phyloP scores from a whole-genome alignment of 495 filamentous ascomycete species.

The Filosporella fistucella region DNA sequence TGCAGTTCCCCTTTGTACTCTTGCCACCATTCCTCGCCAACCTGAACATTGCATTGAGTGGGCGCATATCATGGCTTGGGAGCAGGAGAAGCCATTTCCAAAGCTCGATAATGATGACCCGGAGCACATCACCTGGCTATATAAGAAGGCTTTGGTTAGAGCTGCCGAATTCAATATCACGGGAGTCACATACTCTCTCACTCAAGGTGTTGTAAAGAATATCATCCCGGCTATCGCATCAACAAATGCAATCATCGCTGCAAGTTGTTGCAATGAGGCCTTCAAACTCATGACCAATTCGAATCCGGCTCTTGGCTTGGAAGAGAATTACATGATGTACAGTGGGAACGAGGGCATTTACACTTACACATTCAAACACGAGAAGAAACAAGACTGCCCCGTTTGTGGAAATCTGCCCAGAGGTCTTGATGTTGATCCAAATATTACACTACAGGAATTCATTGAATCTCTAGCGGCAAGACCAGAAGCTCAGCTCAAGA shows the following conservation, averaged over 20 bases:
- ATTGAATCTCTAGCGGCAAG: constrained; percentile 78
- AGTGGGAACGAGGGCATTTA: constrained; percentile 92
- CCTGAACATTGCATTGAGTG: constrained; percentile 99
- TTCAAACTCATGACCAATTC: constrained; percentile 84
- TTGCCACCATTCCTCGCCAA: constrained; percentile 94
- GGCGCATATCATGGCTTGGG: constrained; percentile 81
- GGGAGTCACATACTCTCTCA: constrained; percentile 94
- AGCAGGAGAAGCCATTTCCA: constrained; percentile 56
- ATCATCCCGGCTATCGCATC: constrained; percentile 99
- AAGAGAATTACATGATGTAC: constrained; percentile 98
- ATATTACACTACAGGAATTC: constrained; percentile 75
- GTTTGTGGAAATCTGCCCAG: constrained; percentile 84
- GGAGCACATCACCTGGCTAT: constrained; percentile 96
- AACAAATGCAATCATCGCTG: constrained; percentile 95
- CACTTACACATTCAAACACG: constrained; percentile 92
- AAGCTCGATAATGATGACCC: constrained; percentile 92
- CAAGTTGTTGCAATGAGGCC: constrained; percentile 92
- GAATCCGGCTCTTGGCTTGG: constrained; percentile 65
- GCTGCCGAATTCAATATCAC: constrained; percentile 85
- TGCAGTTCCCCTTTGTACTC: constrained; percentile 92
- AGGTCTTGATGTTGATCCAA: constrained; percentile 63
- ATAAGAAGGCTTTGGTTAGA: constrained; percentile 74
- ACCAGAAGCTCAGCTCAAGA: constrained; percentile 85
- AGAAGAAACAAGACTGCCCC: constrained; percentile 88
- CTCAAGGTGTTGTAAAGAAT: constrained; percentile 98